These are phyloP conservation scores for Aureobasidium pullulans DNA, from an alignment of 2,329 filamentous ascomycete species.

Conservation along the genomic window DNA sequence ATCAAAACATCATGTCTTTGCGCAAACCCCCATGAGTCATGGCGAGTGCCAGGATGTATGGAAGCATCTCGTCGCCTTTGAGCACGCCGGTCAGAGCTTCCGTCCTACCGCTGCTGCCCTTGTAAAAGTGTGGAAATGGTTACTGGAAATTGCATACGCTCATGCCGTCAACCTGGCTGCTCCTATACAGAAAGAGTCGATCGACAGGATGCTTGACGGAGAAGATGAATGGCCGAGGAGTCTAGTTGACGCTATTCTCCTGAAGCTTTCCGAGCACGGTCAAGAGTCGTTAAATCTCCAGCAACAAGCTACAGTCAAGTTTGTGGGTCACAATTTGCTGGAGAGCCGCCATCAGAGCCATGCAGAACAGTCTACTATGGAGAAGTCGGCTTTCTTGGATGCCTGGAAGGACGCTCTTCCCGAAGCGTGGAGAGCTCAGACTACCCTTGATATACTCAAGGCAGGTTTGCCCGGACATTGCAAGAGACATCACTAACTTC, in stretches of 20 bases:
- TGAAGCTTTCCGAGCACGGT: constrained; percentile 3
- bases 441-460: constrained; percentile 20
- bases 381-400: constrained; percentile 26
- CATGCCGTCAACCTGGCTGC: constrained; percentile 34
- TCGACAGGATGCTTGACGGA: constrained; percentile 28
- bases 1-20: constrained; percentile 29
- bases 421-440: constrained; percentile 25
- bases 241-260: constrained; percentile 31
- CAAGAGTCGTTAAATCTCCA: neutral
- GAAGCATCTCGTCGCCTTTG: constrained; percentile 47
- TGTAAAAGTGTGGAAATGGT: constrained; percentile 42
- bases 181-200: constrained; percentile 20
- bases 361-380: constrained; percentile 12
- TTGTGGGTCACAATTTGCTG: constrained; percentile 21
- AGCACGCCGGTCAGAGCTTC: constrained; percentile 26
- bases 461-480: constrained; percentile 6
- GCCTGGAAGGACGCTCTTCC: constrained; percentile 31
- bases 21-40: constrained; percentile 45
- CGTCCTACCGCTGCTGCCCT: constrained; percentile 37
- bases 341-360: constrained; percentile 12
- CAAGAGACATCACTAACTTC: neutral
- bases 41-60: constrained; percentile 45
- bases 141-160: constrained; percentile 34
- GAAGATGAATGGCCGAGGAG: constrained; percentile 31
- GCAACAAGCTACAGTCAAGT: neutral